Conservation (phyloP, 345 rosid species). For the Eucalyptus rudis region DNA sequence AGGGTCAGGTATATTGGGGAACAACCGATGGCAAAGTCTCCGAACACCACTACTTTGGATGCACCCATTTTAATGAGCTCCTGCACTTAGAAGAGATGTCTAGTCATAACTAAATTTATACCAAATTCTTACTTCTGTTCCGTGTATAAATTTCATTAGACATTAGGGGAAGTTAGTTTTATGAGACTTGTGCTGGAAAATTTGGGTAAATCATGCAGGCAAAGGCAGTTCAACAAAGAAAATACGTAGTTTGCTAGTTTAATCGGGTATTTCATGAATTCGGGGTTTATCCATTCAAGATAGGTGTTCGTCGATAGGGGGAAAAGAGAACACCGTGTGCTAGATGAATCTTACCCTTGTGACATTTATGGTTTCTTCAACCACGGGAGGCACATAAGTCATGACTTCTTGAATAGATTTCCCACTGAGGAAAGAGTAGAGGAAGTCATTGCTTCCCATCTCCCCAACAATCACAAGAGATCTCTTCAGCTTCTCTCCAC, state of each 20-base stretch:
- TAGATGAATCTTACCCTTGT: background rate
- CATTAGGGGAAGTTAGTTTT: background rate
- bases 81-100: background rate
- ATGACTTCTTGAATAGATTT: background rate
- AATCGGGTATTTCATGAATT: background rate
- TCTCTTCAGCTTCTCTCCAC: background rate
- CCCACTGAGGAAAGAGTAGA: background rate
- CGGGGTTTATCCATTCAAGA: background rate
- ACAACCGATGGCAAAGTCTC: slow-evolving; percentile 2
- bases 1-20: background rate
- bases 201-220: background rate
- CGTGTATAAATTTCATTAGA: background rate
- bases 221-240: background rate
- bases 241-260: background rate
- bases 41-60: background rate
- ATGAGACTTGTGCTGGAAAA: background rate
- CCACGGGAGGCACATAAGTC: background rate
- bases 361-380: background rate
- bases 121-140: background rate
- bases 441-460: slow-evolving; percentile 1
- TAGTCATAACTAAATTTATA: background rate
- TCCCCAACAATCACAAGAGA: slow-evolving; percentile 4
- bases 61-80: background rate
- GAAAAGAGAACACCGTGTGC: background rate
- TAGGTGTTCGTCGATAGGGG: background rate